A percentile compares a stretch with the other conserved stretches of the same genome.
Evolutionary conservation across 371 early-diverging fungal genomes (phyloP).

Genomic region (Mortierella sp.): DNA sequence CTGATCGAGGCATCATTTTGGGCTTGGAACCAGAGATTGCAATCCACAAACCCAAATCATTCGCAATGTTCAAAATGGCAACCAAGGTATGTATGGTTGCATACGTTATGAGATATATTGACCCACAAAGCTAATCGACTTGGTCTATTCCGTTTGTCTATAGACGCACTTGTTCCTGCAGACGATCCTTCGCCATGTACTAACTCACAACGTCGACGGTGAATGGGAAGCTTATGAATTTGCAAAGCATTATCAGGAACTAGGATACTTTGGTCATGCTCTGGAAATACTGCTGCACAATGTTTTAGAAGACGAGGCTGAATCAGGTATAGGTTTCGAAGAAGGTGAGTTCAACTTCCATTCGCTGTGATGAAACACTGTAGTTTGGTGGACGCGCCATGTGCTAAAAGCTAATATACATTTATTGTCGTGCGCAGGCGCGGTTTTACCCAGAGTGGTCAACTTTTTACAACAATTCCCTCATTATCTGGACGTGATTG

Average conservation of each 20-base stretch:
- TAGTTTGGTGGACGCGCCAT: neutral
- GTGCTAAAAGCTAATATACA: neutral
- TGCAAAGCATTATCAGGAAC: constrained; percentile 73
- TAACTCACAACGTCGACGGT: constrained; percentile 58
- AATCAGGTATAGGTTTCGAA: constrained; percentile 54
- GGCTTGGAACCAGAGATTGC: constrained; percentile 83
- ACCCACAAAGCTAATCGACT: neutral
- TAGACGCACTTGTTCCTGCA: constrained; percentile 87
- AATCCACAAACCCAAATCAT: constrained; percentile 65
- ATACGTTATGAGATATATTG: neutral
- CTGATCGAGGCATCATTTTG: constrained; percentile 81
- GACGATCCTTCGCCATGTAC: constrained; percentile 73
- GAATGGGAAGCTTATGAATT: constrained; percentile 62
- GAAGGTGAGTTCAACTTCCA: constrained; percentile 46
- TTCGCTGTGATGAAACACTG: neutral
- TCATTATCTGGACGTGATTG: constrained; percentile 82
- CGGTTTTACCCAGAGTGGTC: constrained; percentile 77
- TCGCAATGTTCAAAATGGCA: constrained; percentile 74
- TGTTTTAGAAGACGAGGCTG: constrained; percentile 85
- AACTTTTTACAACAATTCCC: constrained; percentile 82
- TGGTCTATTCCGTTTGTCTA: neutral
- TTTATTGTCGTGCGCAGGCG: constrained; percentile 52
- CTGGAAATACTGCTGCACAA: constrained; percentile 88
- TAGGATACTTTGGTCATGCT: constrained; percentile 87
- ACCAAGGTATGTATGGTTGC: constrained; percentile 74